A percentile compares a stretch with the other conserved stretches of the same genome.
phyloP scores from a whole-genome alignment of 2,329 filamentous ascomycete species.

The Mycosphaerelloides madeirae region DNA sequence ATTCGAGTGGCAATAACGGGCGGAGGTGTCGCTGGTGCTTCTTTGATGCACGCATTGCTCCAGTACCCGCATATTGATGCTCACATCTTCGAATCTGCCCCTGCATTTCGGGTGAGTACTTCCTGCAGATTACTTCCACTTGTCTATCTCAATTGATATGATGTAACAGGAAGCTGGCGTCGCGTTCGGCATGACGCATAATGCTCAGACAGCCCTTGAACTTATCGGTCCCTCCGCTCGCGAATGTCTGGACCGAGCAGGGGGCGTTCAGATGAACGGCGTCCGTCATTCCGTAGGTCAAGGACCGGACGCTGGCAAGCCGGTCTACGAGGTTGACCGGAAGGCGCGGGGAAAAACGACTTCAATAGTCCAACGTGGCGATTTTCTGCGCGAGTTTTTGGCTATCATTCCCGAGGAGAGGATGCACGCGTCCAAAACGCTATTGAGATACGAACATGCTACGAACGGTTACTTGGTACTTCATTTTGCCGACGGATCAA shows the following conservation, averaged over 20 bases:
- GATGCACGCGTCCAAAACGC: slow-evolving; percentile 13
- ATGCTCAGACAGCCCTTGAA: slow-evolving; percentile 9
- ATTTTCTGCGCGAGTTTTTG: slow-evolving; percentile 9
- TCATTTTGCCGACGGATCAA: slow-evolving; percentile 8
- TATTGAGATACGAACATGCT: background rate
- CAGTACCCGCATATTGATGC: slow-evolving; percentile 9
- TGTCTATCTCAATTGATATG: too few species aligned
- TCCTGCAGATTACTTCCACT: too few species aligned
- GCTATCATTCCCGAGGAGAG: slow-evolving; percentile 3
- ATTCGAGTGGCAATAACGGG: too few species aligned
- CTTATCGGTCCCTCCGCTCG: slow-evolving; percentile 10
- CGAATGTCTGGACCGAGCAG: slow-evolving; percentile 5
- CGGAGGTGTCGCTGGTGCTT: slow-evolving; percentile 13
- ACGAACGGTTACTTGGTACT: slow-evolving; percentile 1
- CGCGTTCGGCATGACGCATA: slow-evolving; percentile 10
- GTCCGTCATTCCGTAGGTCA: slow-evolving; percentile 3
- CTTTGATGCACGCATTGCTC: slow-evolving; percentile 11
- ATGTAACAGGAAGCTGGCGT: slow-evolving; percentile 9
- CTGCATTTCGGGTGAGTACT: slow-evolving; percentile 2
- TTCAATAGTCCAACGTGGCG: slow-evolving; percentile 10
- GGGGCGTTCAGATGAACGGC: slow-evolving; percentile 6
- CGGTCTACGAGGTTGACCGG: slow-evolving; percentile 10
- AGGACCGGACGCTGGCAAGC: slow-evolving; percentile 8
- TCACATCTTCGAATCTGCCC: slow-evolving; percentile 16
- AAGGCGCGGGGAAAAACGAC: slow-evolving; percentile 10